Base-by-base conservation (phyloP, 306 rosid genomes). In the Canavalia ensiformis region DNA sequence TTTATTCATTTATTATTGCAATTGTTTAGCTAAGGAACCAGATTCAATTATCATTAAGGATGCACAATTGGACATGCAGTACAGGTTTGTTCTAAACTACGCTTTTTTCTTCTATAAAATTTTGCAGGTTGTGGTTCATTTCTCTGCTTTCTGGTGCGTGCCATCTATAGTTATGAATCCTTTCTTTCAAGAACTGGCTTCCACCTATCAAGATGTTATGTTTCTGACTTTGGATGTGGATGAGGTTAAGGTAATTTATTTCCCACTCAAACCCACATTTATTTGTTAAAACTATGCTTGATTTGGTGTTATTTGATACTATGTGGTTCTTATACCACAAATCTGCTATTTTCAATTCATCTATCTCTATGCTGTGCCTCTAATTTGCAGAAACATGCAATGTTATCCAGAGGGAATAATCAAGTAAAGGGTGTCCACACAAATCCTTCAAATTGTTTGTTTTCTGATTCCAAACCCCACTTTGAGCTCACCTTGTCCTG, bases 121-220 rank as follows among this genome's bases (percentile, higher is more conserved):
- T 57, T 68, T 71, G 68, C 75, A 88, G 92, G 86, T 86, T 82
- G 83, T 82, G 81, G 87, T 84, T 58, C 90, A 88, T 72, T 88
- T 88, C 65, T 78, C 87, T 74, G 90, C 91, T 47, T 81, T 54
- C 66, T 88, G 89, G 91, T 86, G 91, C 55, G 84, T 82, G n/a
- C 89, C 88, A 8, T 88, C 89, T 49, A 42, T 76, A 45, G 44
- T 67, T 12, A 83, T 88, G 87, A 81, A 73, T 67, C 86, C 84
- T 81, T 69, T 83, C 51, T 88, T 88, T 86, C 76, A 86, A 78
- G 83, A 83, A 79, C 28, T 88, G 58, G 85, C 89, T 25, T 81
- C 86, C 31, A 71, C 33, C 46, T 74, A 86, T 73, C 51, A 76
- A 81, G 55, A 75, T 58, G 72, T 62, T 71, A 7, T 82, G 74